Evolutionary conservation across 2,329 filamentous ascomycete genomes (phyloP).

Genomic region (Albifimbria verrucaria): DNA sequence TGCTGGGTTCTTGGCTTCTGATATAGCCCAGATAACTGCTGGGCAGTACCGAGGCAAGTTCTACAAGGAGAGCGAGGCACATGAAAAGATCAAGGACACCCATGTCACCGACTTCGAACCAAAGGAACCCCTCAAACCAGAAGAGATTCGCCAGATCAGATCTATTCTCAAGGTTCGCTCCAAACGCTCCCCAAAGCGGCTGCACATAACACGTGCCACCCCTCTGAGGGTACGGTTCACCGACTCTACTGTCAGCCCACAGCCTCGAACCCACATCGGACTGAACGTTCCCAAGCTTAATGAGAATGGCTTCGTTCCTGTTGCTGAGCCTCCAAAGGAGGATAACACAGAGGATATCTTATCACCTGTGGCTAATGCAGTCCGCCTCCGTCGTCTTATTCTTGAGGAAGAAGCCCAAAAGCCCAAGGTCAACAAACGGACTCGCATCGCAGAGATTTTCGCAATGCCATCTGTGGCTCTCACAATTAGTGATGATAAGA

Average conservation of each 20-base stretch:
- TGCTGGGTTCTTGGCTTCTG: conserved; percentile 7
- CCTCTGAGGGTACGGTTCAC: conserved; percentile 27
- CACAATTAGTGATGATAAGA: conserved; percentile 24
- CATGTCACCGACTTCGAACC: conserved; percentile 17
- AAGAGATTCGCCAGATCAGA: conserved; percentile 8
- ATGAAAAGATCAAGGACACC: conserved; percentile 13
- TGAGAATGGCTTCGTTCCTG: background rate
- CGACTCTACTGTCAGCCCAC: conserved; percentile 22
- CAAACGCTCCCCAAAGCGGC: conserved; percentile 19
- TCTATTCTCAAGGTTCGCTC: conserved; percentile 25
- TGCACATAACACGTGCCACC: conserved; percentile 15
- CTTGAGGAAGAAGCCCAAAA: background rate
- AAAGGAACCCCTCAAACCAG: background rate
- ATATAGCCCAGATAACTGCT: conserved; percentile 12
- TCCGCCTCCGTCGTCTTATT: too few species aligned
- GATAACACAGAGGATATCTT: background rate
- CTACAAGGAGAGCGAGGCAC: conserved; percentile 15
- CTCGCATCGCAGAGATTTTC: conserved; percentile 20
- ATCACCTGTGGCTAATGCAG: background rate
- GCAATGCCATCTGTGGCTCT: conserved; percentile 21
- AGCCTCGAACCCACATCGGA: conserved; percentile 20
- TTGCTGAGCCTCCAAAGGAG: background rate
- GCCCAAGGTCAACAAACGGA: too few species aligned
- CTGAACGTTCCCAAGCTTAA: conserved; percentile 18
- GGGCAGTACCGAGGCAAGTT: conserved; percentile 14